These are phyloP conservation scores for Salix exigua DNA, from an alignment of 345 rosid species.

Conservation along the genomic window DNA sequence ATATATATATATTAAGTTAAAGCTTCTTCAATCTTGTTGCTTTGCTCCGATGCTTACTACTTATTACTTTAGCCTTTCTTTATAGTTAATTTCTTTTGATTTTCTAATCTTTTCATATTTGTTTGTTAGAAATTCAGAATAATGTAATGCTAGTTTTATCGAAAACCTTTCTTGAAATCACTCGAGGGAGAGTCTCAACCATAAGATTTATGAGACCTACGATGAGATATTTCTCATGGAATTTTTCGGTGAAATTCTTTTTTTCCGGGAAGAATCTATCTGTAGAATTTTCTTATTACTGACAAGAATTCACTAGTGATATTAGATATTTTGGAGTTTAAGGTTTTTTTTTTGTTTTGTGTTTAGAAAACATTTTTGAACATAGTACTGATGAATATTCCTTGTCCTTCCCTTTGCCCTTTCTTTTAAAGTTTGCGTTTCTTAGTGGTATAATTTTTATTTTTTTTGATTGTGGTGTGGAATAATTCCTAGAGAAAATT, in stretches of 20 bases:
- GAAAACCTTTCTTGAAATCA: neutral
- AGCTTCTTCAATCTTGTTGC: neutral
- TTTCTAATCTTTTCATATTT: neutral
- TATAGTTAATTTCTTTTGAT: neutral
- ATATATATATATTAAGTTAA: neutral
- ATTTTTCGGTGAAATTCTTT: no score
- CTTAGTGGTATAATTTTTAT: neutral
- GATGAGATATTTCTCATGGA: neutral
- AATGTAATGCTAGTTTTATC: neutral
- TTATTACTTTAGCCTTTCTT: neutral
- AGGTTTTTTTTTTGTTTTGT: neutral
- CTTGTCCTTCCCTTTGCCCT: neutral
- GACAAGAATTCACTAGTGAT: neutral
- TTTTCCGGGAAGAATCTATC: no score
- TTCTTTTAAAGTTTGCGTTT: neutral
- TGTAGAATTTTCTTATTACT: no score
- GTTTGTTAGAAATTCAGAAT: neutral
- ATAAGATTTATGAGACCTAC: neutral
- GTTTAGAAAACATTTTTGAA: neutral
- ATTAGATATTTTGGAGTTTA: neutral
- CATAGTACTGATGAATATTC: conserved; percentile 6
- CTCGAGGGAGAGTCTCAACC: neutral
- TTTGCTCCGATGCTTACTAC: neutral
- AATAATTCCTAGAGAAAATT: neutral
- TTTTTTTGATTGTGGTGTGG: neutral